Conservation (phyloP, 2,329 filamentous ascomycete species). For the Alternaria gaisen region DNA sequence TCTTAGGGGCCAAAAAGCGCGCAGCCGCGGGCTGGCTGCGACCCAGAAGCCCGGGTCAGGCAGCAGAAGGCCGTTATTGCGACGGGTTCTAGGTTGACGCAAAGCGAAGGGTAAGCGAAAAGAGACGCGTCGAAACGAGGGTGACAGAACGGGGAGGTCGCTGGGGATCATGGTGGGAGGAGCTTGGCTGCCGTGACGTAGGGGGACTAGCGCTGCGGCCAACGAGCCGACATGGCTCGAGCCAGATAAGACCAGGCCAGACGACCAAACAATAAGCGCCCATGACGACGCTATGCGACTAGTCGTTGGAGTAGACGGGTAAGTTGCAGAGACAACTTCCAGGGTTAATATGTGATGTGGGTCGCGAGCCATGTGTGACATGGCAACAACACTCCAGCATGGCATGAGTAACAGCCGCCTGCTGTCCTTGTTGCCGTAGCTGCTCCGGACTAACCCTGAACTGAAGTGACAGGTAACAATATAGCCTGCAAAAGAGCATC, state of each 20-base stretch:
- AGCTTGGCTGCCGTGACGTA: constrained; percentile 18
- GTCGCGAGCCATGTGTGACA: constrained; percentile 20
- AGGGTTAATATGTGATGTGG: constrained; percentile 10
- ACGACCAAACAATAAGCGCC: constrained; percentile 34
- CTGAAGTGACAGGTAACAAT: constrained; percentile 23
- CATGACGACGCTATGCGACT: constrained; percentile 26
- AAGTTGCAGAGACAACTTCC: constrained; percentile 11
- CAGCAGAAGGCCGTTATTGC: constrained; percentile 23
- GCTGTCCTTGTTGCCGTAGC: constrained; percentile 18
- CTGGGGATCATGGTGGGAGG: constrained; percentile 11
- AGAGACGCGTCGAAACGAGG: constrained; percentile 22
- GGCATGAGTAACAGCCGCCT: constrained; percentile 31
- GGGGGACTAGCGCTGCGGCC: constrained; percentile 22
- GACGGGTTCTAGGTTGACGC: constrained; percentile 6
- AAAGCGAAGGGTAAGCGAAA: constrained; percentile 12
- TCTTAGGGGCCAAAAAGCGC: constrained; percentile 15
- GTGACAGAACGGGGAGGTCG: constrained; percentile 19
- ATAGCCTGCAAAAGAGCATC: constrained; percentile 34
- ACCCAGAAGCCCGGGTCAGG: constrained; percentile 24
- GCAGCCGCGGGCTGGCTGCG: constrained; percentile 14
- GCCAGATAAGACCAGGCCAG: constrained; percentile 27
- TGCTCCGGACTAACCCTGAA: constrained; percentile 23
- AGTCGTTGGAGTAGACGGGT: constrained; percentile 16
- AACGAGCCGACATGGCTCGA: constrained; percentile 27
- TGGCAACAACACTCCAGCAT: constrained; percentile 21